phyloP scores from a whole-genome alignment of 1,284 basidiomycete species.

The Puccinia horiana region DNA sequence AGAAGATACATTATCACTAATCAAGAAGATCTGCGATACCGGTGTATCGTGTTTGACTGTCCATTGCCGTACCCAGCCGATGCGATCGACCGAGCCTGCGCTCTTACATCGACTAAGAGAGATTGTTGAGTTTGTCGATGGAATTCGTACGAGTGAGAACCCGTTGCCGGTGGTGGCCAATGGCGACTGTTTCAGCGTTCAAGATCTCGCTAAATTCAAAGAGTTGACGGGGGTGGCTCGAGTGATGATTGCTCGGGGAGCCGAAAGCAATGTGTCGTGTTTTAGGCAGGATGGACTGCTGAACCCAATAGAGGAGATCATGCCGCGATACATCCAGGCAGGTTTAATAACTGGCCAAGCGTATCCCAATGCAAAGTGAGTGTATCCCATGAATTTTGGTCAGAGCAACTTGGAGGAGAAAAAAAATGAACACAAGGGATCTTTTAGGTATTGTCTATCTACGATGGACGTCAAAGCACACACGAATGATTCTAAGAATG shows the following conservation, averaged over 20 bases:
- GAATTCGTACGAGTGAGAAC: conserved; percentile 59
- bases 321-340: conserved; percentile 75
- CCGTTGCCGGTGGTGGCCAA: conserved; percentile 76
- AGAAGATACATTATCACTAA: conserved; percentile 81
- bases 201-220: conserved; percentile 75
- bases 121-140: conserved; percentile 76
- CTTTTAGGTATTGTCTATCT: conserved; percentile 76
- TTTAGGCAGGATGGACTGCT: conserved; percentile 66
- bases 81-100: conserved; percentile 82
- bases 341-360: conserved; percentile 60
- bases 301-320: conserved; percentile 71
- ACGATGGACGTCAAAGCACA: conserved; percentile 57
- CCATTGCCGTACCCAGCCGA: conserved; percentile 90
- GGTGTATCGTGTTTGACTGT: conserved; percentile 88
- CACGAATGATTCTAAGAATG: background rate
- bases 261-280: conserved; percentile 52
- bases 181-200: conserved; percentile 81
- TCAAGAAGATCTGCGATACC: conserved; percentile 79
- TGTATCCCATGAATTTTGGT: background rate
- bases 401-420: conserved; percentile 61
- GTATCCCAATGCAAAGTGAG: conserved; percentile 56
- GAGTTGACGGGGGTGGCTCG: conserved; percentile 66
- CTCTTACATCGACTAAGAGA: conserved; percentile 76
- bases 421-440: conserved; percentile 70
- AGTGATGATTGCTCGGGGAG: conserved; percentile 14